Percentiles rank a stretch among this genome's conserved stretches.
Conservation (phyloP, 768 basidiomycete species). For the Mycena latifolia region DNA sequence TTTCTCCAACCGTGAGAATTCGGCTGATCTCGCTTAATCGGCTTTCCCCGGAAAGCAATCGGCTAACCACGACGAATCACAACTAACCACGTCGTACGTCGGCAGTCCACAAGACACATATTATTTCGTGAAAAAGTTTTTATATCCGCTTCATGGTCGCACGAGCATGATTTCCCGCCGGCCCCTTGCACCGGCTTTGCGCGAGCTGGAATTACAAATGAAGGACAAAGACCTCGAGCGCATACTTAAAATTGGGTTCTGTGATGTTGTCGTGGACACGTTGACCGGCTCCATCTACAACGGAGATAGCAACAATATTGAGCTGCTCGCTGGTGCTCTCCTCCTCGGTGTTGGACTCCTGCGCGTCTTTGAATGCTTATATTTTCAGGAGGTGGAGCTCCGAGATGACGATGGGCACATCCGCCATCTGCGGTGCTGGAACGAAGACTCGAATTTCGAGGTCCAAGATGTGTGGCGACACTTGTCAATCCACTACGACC, state of each 20-base stretch:
- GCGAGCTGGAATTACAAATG: conserved; percentile 9
- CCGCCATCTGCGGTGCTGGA: neutral
- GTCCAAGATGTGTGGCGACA: neutral
- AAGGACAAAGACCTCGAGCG: neutral
- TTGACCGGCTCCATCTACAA: conserved; percentile 1
- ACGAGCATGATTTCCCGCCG: neutral
- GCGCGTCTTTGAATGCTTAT: neutral
- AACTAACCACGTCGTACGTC: too few species aligned
- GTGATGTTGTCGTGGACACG: conserved; percentile 2
- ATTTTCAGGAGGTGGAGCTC: neutral
- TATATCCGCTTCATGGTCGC: too few species aligned
- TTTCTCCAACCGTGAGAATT: too few species aligned
- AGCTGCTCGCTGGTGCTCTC: neutral
- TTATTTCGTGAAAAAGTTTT: too few species aligned
- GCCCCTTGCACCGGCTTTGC: conserved; percentile 13
- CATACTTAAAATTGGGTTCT: conserved; percentile 11
- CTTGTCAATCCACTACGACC: neutral
- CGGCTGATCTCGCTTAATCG: too few species aligned
- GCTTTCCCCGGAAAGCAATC: too few species aligned
- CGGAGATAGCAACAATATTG: neutral
- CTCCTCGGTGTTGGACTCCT: conserved; percentile 5
- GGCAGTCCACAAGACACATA: too few species aligned
- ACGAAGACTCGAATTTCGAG: neutral
- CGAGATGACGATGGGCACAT: neutral
- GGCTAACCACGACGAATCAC: too few species aligned